A percentile compares a stretch with the other conserved stretches of the same genome.
Evolutionary conservation across 208 protist genomes (phyloP).

Genomic region (Trichomonas tenax): DNA sequence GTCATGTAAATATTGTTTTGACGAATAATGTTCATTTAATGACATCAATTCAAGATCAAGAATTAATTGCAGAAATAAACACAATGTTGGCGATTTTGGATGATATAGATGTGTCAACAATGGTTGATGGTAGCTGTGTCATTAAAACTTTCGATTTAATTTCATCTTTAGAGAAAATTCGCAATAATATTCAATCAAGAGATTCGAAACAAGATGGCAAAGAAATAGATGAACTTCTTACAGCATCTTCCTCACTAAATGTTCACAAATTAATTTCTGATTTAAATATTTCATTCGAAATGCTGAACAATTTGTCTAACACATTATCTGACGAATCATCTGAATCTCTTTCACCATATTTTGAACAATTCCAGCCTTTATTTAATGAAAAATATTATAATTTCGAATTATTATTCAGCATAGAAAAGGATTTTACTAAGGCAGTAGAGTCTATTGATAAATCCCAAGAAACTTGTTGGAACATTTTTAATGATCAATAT

Average conservation of each 20-base stretch:
- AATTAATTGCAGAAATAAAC: not conserved
- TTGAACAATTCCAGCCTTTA: not conserved
- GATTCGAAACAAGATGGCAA: not conserved
- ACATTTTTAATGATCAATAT: not conserved
- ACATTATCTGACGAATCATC: not conserved
- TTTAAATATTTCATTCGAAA: not conserved
- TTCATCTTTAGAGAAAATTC: not conserved
- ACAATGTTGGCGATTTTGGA: not conserved
- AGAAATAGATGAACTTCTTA: not conserved
- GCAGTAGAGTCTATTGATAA: not conserved
- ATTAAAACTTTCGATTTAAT: not conserved
- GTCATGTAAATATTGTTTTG: too few species aligned
- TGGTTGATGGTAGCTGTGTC: not conserved
- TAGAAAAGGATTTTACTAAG: not conserved
- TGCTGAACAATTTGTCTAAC: not conserved
- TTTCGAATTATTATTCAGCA: not conserved
- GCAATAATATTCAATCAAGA: not conserved
- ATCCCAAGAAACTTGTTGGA: not conserved
- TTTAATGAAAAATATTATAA: not conserved
- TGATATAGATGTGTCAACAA: not conserved
- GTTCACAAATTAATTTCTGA: not conserved
- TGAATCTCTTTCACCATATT: not conserved
- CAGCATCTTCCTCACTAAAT: not conserved
- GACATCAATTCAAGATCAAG: too few species aligned
- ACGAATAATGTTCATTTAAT: too few species aligned